Evolutionary conservation across 2,329 filamentous ascomycete species (phyloP).

Genomic region (Verticillium nonalfalfae): DNA sequence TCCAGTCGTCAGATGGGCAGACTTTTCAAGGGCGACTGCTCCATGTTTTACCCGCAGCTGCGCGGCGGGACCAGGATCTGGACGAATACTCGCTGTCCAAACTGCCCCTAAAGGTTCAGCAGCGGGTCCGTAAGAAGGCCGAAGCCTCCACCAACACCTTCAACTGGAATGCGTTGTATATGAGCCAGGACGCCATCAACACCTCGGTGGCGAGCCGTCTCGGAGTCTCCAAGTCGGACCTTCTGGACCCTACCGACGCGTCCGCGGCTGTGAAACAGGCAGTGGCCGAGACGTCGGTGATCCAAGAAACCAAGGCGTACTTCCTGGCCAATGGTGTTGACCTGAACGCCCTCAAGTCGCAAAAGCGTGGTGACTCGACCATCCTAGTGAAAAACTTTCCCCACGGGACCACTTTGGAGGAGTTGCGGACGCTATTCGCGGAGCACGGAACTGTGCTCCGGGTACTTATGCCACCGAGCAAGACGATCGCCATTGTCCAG

Average conservation of each 20-base stretch:
- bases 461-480: conserved; percentile 86
- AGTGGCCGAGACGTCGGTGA: conserved; percentile 90
- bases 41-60: conserved; percentile 79
- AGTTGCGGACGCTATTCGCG: conserved; percentile 75
- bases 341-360: conserved; percentile 82
- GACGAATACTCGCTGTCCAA: conserved; percentile 89
- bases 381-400: conserved; percentile 95
- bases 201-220: conserved; percentile 80
- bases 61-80: conserved; percentile 73
- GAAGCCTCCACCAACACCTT: conserved; percentile 74
- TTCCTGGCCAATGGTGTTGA: conserved; percentile 85
- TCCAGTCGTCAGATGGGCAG: conserved; percentile 71
- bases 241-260: conserved; percentile 91
- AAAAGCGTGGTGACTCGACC: conserved; percentile 75
- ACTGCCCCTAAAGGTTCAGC: conserved; percentile 89
- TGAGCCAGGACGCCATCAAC: conserved; percentile 95
- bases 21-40: conserved; percentile 89
- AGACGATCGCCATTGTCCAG: conserved; percentile 90
- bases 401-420: conserved; percentile 71
- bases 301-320: conserved; percentile 92
- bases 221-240: conserved; percentile 82
- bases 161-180: conserved; percentile 99
- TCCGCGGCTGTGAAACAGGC: conserved; percentile 96
- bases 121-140: conserved; percentile 77
- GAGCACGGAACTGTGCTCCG: conserved; percentile 76